These are phyloP conservation scores for Penicillium sclerotigenum DNA, from an alignment of 2,329 filamentous ascomycete genomes.

Conservation along the genomic window DNA sequence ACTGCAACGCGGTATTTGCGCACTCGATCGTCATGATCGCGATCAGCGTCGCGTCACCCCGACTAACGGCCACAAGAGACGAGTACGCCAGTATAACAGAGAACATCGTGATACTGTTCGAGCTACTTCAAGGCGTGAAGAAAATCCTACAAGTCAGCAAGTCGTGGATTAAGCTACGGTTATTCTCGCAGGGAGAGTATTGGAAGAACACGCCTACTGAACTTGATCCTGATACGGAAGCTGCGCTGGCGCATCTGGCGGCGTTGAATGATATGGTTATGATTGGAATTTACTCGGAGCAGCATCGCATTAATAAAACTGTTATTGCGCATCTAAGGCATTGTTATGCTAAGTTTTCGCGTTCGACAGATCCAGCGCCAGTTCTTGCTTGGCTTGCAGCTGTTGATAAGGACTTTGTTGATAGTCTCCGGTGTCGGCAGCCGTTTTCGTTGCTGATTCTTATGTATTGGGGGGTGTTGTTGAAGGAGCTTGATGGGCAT, in stretches of 20 bases:
- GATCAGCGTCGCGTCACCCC: conserved; percentile 26
- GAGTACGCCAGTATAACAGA: conserved; percentile 21
- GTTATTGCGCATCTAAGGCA: conserved; percentile 24
- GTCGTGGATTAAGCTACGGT: conserved; percentile 47
- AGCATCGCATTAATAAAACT: conserved; percentile 18
- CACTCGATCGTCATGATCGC: conserved; percentile 29
- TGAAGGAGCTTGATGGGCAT: conserved; percentile 19
- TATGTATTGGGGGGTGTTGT: conserved; percentile 27
- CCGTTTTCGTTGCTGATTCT: conserved; percentile 27
- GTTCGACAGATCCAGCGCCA: conserved; percentile 22
- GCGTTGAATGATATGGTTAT: conserved; percentile 20
- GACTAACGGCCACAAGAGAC: conserved; percentile 15
- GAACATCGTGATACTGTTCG: conserved; percentile 26
- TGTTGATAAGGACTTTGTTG: conserved; percentile 23
- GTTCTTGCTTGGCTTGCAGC: conserved; percentile 29
- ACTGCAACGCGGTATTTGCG: conserved; percentile 31
- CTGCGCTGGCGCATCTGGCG: conserved; percentile 18
- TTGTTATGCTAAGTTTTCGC: conserved; percentile 26
- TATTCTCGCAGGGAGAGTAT: conserved; percentile 48
- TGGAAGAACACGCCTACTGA: conserved; percentile 43
- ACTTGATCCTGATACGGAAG: conserved; percentile 20
- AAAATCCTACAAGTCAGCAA: conserved; percentile 25
- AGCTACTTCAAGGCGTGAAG: conserved; percentile 29
- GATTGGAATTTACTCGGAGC: conserved; percentile 5
- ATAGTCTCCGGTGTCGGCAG: conserved; percentile 14